Evolutionary conservation across 129 eudicot genomes (phyloP).

Genomic region (Tagetes patula): DNA sequence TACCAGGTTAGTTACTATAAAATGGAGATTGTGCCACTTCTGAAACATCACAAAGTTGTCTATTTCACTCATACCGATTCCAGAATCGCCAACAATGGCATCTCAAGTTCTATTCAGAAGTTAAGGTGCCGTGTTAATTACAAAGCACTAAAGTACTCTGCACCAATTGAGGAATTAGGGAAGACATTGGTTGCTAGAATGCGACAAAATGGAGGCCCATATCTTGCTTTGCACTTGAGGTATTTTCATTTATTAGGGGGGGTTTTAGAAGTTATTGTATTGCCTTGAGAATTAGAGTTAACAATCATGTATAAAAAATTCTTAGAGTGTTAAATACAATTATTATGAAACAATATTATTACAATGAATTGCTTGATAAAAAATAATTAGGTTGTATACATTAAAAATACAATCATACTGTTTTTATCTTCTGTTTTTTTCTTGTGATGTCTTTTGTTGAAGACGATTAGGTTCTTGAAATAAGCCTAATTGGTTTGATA

Average conservation of each 20-base stretch:
- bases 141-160: conserved; percentile 80
- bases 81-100: conserved; percentile 86
- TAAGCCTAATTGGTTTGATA: not conserved
- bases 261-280: not conserved
- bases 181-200: conserved; percentile 83
- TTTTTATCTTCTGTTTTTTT: no score
- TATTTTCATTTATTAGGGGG: conserved; percentile 15
- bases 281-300: not conserved
- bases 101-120: conserved; percentile 78
- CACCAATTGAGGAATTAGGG: conserved; percentile 78
- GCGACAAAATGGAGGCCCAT: conserved; percentile 73
- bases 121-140: conserved; percentile 89
- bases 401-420: not conserved
- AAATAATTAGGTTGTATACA: not conserved
- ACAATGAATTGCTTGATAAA: not conserved
- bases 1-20: conserved; percentile 78
- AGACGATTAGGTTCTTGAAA: not conserved
- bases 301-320: not conserved
- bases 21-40: conserved; percentile 83
- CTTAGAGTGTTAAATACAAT: not conserved
- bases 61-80: conserved; percentile 96
- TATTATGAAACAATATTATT: not conserved
- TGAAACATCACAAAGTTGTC: conserved; percentile 93
- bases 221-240: conserved; percentile 90
- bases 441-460: not conserved